These are phyloP conservation scores for Microsporum ferrugineum DNA, from an alignment of 2,329 filamentous ascomycete genomes.

Conservation along the genomic window DNA sequence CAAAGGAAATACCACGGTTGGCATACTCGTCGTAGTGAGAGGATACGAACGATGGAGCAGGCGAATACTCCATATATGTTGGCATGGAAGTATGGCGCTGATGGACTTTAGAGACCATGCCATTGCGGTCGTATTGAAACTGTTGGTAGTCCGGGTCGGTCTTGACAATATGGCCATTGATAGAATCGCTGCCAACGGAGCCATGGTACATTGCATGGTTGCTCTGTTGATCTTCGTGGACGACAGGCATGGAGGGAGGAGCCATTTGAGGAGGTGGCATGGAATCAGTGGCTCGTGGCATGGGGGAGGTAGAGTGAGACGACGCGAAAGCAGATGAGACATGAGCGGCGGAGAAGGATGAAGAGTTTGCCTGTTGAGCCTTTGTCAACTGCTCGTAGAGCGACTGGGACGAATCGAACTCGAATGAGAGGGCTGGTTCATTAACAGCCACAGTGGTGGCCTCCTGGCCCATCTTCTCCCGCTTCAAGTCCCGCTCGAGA, in stretches of 20 bases:
- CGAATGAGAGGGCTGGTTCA: constrained; percentile 94
- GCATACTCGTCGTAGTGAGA: constrained; percentile 98
- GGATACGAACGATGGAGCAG: constrained; percentile 94
- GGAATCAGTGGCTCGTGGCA: constrained; percentile 73
- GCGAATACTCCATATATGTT: constrained; percentile 94
- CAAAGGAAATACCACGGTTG: constrained; percentile 88
- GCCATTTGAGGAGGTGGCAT: constrained; percentile 91
- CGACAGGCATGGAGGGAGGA: constrained; percentile 46
- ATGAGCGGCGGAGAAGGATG: constrained; percentile 75
- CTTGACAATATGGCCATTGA: constrained; percentile 65
- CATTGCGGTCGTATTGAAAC: constrained; percentile 84
- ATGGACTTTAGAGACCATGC: constrained; percentile 69
- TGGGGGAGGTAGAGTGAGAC: constrained; percentile 73
- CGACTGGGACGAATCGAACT: constrained; percentile 98
- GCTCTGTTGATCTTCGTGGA: constrained; percentile 52
- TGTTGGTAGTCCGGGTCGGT: constrained; percentile 74
- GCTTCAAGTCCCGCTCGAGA: constrained; percentile 90
- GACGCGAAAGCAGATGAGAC: constrained; percentile 57
- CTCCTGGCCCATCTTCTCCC: constrained; percentile 99
- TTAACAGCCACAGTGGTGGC: constrained; percentile 92
- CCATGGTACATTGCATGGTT: constrained; percentile 59
- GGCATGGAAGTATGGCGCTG: constrained; percentile 98
- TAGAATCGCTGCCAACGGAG: constrained; percentile 57
- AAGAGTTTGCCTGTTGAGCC: constrained; percentile 96
- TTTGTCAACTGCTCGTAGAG: constrained; percentile 99